A percentile compares a stretch with the other conserved stretches of the same genome.
Conservation (phyloP, 2,329 filamentous ascomycete species). For the Stylonectria norvegica region DNA sequence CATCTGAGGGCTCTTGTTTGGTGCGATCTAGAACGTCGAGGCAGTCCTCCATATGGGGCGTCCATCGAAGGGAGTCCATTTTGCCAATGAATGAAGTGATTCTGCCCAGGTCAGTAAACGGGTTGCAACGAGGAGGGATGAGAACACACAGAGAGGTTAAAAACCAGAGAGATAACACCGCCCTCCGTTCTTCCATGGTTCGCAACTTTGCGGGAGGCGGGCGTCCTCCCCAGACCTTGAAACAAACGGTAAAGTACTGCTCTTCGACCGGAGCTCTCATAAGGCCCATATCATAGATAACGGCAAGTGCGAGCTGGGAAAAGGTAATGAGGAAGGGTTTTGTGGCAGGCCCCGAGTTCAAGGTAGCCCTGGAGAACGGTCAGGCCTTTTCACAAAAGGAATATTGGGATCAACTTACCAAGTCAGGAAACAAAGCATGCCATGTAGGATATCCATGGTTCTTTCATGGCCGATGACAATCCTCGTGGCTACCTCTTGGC, state of each 20-base stretch:
- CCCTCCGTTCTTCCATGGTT: conserved; percentile 49
- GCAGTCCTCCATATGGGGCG: conserved; percentile 55
- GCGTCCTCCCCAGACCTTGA: conserved; percentile 33
- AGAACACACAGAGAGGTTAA: conserved; percentile 34
- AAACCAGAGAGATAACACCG: conserved; percentile 46
- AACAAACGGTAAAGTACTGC: conserved; percentile 33
- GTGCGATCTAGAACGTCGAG: conserved; percentile 44
- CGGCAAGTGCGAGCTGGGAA: conserved; percentile 39
- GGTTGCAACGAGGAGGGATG: neutral
- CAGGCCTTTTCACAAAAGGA: conserved; percentile 1
- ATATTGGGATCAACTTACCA: conserved; percentile 37
- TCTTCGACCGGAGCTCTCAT: conserved; percentile 37
- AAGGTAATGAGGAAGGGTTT: conserved; percentile 46
- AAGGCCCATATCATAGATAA: conserved; percentile 47
- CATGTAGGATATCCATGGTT: conserved; percentile 50
- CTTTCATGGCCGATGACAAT: conserved; percentile 48
- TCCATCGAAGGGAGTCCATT: conserved; percentile 55
- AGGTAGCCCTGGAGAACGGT: conserved; percentile 33
- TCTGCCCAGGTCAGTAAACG: conserved; percentile 20
- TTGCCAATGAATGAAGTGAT: conserved; percentile 41
- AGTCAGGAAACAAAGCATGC: conserved; percentile 42
- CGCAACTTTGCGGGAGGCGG: conserved; percentile 30
- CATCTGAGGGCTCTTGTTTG: conserved; percentile 48
- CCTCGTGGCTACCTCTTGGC: conserved; percentile 43
- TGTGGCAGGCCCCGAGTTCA: conserved; percentile 32